A percentile compares a stretch with the other conserved stretches of the same genome.
These are phyloP conservation scores for Xylaria acuta DNA, from an alignment of 495 filamentous ascomycete genomes.

Conservation along the genomic window DNA sequence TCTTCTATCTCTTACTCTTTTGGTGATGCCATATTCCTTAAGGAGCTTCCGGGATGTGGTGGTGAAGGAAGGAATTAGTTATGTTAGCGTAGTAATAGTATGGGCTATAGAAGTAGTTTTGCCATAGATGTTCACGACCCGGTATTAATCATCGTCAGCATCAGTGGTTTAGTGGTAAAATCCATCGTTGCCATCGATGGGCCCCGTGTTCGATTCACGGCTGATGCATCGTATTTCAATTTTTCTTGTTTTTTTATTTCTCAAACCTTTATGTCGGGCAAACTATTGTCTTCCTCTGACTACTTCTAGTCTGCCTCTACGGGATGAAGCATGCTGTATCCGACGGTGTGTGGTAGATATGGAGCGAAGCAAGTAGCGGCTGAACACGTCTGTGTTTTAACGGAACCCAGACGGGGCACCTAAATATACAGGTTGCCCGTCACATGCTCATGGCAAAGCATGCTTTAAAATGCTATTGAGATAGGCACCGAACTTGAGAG, in stretches of 20 bases:
- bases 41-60: neutral
- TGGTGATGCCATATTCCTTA: neutral
- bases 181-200: conserved; percentile 62
- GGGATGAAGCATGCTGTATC: too few relatives aligned
- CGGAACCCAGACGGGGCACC: neutral
- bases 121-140: too few relatives aligned
- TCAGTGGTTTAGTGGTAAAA: conserved; percentile 62
- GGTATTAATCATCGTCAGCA: conserved; percentile 27
- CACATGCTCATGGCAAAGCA: neutral
- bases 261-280: too few relatives aligned
- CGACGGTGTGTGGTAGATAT: neutral
- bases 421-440: neutral
- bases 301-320: neutral
- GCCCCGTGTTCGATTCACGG: conserved; percentile 60
- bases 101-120: too few relatives aligned
- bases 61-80: neutral
- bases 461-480: neutral
- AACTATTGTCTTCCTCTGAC: too few relatives aligned
- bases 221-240: conserved; percentile 43
- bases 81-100: too few relatives aligned
- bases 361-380: neutral
- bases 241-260: neutral
- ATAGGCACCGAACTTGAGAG: neutral
- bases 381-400: neutral
- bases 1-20: neutral